Conservation (phyloP, 192 early-diverging fungal species). For the Coemansia sp. region DNA sequence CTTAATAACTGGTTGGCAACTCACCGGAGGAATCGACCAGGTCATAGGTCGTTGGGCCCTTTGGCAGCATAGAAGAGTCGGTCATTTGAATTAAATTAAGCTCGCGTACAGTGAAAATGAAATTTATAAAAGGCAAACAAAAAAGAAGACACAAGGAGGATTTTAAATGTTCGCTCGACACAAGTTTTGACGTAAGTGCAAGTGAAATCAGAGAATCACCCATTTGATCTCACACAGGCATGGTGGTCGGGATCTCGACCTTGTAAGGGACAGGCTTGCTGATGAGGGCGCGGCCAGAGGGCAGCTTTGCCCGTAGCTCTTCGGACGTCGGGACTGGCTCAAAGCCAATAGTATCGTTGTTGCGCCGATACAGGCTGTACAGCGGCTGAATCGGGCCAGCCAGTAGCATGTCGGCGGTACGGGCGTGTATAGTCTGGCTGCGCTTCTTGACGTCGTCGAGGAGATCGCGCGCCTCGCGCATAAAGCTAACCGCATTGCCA, state of each 20-base stretch:
- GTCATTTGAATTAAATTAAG: slow-evolving; percentile 8
- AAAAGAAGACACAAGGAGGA: not conserved
- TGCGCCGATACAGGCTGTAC: slow-evolving; percentile 53
- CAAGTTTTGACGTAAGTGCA: not conserved
- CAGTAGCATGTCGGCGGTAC: slow-evolving; percentile 45
- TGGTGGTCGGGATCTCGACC: not conserved
- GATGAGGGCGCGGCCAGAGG: slow-evolving; percentile 46
- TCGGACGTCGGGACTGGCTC: slow-evolving; percentile 50
- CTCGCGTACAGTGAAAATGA: not conserved
- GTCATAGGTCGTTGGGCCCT: slow-evolving; percentile 36
- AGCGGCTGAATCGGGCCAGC: slow-evolving; percentile 44
- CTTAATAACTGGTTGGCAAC: not conserved
- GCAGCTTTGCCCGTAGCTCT: slow-evolving; percentile 45
- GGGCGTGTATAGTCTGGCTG: slow-evolving; percentile 44
- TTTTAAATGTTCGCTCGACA: not conserved
- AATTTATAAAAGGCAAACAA: not conserved
- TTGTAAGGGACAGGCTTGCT: slow-evolving; percentile 36
- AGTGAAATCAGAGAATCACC: slow-evolving; percentile 6
- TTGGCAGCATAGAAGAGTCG: slow-evolving; percentile 12
- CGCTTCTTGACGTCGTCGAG: slow-evolving; percentile 45
- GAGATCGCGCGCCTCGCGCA: slow-evolving; percentile 53
- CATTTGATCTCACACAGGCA: not conserved
- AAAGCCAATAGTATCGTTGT: slow-evolving; percentile 58
- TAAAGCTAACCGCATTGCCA: slow-evolving; percentile 54
- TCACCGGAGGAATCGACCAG: slow-evolving; percentile 32